Conservation (phyloP, 176 grass and related monocot species). For the Secale cereale region DNA sequence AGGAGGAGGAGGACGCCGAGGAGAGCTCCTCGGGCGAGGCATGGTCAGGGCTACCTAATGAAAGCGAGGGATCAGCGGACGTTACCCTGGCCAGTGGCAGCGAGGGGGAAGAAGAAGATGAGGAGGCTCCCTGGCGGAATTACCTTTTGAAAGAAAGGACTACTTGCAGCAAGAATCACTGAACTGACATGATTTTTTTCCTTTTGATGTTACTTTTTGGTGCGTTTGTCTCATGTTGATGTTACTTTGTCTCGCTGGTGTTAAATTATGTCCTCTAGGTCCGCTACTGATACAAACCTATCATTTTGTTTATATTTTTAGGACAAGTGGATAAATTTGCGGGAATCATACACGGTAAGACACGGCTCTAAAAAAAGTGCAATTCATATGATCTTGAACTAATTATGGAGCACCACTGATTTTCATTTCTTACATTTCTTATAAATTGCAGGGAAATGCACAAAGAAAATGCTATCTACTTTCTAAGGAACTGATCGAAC, state of each 20-base stretch:
- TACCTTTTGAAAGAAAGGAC: too few relatives aligned
- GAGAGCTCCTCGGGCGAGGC: too few relatives aligned
- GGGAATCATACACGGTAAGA: neutral
- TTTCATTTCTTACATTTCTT: neutral
- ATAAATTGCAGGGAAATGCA: neutral
- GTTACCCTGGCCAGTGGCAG: too few relatives aligned
- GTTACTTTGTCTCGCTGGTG: neutral
- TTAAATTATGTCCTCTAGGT: neutral
- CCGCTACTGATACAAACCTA: neutral
- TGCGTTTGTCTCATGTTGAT: neutral
- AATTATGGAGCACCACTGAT: neutral
- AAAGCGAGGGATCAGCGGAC: too few relatives aligned
- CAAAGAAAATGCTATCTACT: neutral
- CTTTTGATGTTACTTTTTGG: too few relatives aligned
- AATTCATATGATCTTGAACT: neutral
- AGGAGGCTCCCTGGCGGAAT: too few relatives aligned
- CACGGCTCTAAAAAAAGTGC: neutral
- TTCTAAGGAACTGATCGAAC: neutral
- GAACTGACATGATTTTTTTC: too few relatives aligned
- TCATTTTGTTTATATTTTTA: neutral
- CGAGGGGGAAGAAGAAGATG: too few relatives aligned
- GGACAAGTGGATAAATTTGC: neutral
- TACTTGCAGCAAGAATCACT: too few relatives aligned
- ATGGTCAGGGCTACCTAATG: too few relatives aligned
- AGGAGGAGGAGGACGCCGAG: too few relatives aligned